Evolutionary conservation across 192 early-diverging fungal species (phyloP).

Genomic region (Podila minutissima): DNA sequence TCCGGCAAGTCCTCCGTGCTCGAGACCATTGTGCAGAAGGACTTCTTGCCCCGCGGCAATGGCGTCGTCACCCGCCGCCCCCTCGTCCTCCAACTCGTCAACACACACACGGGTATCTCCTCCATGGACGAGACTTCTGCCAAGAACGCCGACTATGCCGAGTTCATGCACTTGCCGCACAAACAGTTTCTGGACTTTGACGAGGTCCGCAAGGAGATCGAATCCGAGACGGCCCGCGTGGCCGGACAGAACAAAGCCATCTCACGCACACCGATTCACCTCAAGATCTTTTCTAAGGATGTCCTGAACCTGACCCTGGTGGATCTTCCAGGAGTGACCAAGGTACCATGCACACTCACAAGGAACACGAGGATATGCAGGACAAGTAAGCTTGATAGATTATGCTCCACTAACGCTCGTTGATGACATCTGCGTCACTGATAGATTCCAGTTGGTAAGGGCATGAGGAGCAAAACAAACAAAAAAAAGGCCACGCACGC

Average conservation of each 20-base stretch:
- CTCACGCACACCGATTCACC: slow-evolving; percentile 77
- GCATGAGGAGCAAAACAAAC: not conserved
- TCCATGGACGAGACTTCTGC: slow-evolving; percentile 16
- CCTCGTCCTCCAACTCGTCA: slow-evolving; percentile 82
- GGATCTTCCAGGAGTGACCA: slow-evolving; percentile 85
- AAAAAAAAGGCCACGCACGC: not conserved
- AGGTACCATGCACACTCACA: slow-evolving; percentile 53
- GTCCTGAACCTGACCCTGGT: slow-evolving; percentile 86
- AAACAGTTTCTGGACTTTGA: slow-evolving; percentile 80
- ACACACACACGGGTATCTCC: slow-evolving; percentile 47
- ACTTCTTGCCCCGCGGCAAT: slow-evolving; percentile 95
- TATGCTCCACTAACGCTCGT: too few species aligned
- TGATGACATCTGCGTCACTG: not conserved
- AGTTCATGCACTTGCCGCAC: slow-evolving; percentile 82
- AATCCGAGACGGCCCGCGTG: slow-evolving; percentile 80
- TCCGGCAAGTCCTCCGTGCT: slow-evolving; percentile 98
- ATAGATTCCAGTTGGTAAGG: slow-evolving; percentile 59
- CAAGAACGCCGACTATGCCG: slow-evolving; percentile 48
- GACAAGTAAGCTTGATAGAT: too few species aligned
- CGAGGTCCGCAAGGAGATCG: slow-evolving; percentile 83
- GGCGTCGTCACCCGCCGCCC: slow-evolving; percentile 88
- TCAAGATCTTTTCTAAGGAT: slow-evolving; percentile 79
- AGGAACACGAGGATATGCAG: too few species aligned
- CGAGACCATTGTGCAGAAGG: slow-evolving; percentile 97
- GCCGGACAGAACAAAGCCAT: slow-evolving; percentile 87